Percentiles rank a stretch among this genome's conserved stretches.
Evolutionary conservation across 176 grass and related monocot genomes (phyloP).

Genomic region (Cenchrus fungigraminus): DNA sequence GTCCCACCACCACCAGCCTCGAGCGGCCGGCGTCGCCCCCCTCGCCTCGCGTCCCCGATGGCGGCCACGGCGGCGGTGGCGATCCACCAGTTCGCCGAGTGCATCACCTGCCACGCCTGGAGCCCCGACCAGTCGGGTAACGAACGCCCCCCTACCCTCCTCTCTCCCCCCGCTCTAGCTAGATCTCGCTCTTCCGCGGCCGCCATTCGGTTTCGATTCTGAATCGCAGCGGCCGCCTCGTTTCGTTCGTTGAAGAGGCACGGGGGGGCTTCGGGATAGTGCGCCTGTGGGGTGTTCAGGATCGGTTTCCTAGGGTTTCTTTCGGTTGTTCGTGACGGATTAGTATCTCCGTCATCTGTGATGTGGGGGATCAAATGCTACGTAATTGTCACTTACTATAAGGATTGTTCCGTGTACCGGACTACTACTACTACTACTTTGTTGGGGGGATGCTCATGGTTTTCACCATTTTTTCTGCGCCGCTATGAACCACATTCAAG

Average conservation of each 20-base stretch:
- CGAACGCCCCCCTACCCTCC: neutral
- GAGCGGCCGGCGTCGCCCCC: neutral
- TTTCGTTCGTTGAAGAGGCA: too few species aligned
- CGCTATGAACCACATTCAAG: neutral
- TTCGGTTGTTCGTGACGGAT: neutral
- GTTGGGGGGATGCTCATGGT: too few species aligned
- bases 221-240: neutral
- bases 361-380: neutral
- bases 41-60: neutral
- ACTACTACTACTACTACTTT: too few species aligned
- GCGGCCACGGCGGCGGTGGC: conserved; percentile 64
- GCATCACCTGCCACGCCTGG: conserved; percentile 99
- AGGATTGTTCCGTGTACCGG: neutral
- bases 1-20: neutral
- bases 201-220: neutral
- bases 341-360: neutral
- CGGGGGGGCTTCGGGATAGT: neutral
- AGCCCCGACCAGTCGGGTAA: conserved; percentile 89
- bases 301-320: conserved; percentile 40
- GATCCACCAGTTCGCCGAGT: conserved; percentile 96
- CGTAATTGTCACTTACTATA: neutral
- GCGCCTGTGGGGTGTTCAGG: neutral
- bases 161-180: neutral
- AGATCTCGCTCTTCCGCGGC: conserved; percentile 8
- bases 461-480: too few species aligned